Conservation (phyloP, 2,329 filamentous ascomycete genomes). For the Diaporthe nobilis region DNA sequence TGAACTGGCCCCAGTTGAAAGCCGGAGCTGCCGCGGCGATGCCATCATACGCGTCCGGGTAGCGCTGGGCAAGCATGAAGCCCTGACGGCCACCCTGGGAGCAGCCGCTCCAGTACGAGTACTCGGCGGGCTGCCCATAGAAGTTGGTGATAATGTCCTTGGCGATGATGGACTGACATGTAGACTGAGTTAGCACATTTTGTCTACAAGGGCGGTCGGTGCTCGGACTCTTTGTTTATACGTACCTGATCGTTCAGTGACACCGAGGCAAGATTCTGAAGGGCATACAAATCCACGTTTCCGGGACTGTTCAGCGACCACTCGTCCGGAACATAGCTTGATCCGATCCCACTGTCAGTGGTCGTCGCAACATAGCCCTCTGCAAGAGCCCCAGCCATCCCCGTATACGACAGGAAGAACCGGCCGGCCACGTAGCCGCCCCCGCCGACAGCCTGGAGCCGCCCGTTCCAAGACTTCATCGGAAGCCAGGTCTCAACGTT, state of each 20-base stretch:
- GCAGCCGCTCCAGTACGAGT: conserved; percentile 70
- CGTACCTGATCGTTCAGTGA: conserved; percentile 44
- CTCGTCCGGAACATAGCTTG: neutral
- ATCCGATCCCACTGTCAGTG: conserved; percentile 46
- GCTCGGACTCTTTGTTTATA: neutral
- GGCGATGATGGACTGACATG: conserved; percentile 47
- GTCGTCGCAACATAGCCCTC: conserved; percentile 47
- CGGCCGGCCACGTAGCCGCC: conserved; percentile 11
- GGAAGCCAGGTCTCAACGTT: conserved; percentile 21
- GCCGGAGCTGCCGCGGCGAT: conserved; percentile 65
- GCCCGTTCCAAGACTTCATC: conserved; percentile 20
- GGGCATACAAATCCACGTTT: conserved; percentile 45
- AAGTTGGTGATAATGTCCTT: conserved; percentile 60
- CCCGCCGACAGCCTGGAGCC: conserved; percentile 20
- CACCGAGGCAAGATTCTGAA: conserved; percentile 45
- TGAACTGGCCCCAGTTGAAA: conserved; percentile 49
- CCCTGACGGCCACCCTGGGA: conserved; percentile 73
- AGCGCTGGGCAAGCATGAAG: conserved; percentile 65
- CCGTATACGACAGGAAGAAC: conserved; percentile 36
- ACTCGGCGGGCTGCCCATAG: conserved; percentile 55
- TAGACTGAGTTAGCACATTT: neutral
- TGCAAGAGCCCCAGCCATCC: conserved; percentile 44
- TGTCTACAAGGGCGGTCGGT: neutral
- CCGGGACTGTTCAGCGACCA: conserved; percentile 31
- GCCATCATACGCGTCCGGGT: conserved; percentile 70